A percentile compares a stretch with the other conserved stretches of the same genome.
phyloP scores from a whole-genome alignment of 23 red algal genomes.

The Porphyridium purpureum region DNA sequence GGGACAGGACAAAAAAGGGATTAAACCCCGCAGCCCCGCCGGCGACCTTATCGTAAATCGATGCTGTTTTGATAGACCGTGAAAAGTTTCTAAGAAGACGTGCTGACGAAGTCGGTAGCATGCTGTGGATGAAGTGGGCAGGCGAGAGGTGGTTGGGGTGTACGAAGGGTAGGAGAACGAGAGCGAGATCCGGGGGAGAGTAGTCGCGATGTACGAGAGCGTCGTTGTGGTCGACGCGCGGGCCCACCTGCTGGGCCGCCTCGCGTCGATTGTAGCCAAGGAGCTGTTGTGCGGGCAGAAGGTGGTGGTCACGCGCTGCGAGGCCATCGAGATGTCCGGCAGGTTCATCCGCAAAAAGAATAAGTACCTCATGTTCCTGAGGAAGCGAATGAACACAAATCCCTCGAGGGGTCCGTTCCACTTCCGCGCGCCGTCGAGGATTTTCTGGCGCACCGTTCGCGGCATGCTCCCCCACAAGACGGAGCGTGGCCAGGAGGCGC shows the following conservation, averaged over 20 bases:
- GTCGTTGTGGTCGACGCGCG: conserved; percentile 63
- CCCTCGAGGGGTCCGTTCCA: conserved; percentile 80
- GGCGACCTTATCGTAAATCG: no score
- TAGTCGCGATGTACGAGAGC: conserved; percentile 52
- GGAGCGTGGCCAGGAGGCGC: conserved; percentile 56
- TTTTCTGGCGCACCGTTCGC: conserved; percentile 75
- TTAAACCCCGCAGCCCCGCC: no score
- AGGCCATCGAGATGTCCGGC: conserved; percentile 82
- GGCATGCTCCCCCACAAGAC: conserved; percentile 95
- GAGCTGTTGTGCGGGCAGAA: conserved; percentile 86
- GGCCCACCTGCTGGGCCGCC: conserved; percentile 82
- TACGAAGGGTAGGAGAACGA: no score
- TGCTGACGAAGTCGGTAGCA: no score
- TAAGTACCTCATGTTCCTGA: conserved; percentile 76
- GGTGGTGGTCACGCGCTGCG: conserved; percentile 87
- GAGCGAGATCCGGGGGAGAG: background rate
- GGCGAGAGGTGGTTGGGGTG: no score
- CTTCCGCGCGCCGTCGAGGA: conserved; percentile 71
- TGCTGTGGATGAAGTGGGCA: no score
- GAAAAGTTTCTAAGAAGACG: no score
- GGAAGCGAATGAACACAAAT: conserved; percentile 90
- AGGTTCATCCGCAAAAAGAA: conserved; percentile 71
- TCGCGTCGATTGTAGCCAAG: conserved; percentile 85
- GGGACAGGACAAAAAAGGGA: no score
- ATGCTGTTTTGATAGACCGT: no score